Base-by-base conservation (phyloP, 805 yeast genomes). In the Myxozyma neotropica region DNA sequence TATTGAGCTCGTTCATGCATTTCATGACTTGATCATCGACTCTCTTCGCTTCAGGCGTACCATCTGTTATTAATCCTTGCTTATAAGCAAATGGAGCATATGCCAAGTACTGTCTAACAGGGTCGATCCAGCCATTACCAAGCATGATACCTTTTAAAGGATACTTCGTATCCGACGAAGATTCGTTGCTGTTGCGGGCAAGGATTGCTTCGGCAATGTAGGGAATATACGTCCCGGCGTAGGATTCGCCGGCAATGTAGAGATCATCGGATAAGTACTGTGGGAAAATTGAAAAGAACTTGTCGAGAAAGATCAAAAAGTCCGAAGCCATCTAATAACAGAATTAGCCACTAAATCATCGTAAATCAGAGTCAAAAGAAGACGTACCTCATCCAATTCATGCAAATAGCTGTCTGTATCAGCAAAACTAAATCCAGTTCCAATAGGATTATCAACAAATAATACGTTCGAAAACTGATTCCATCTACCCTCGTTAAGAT, bases 181-280 rank as follows among this genome's bases (percentile, higher is more conserved):
- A 61, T 19, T 75, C 64, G 49, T 70, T 45, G 39, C 69, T 58
- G 68, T 85, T 82, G 39, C 81, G 74, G 1, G 78, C 74, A 49
- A 83, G 67, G 4, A 93, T 77, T 1, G 82, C 83, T 39, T 81
- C 76, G 0, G 93, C 95, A 60, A 92, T 82, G 72, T 87, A 89
- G 0, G 99, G 98, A 55, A 94, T 88, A 71, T 90, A 94, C 72
- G 94, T 97, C 21, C 99, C 99, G 0, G 98, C 98, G 74, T 87
- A 94, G 65, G 96, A 88, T 76, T 94, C 99, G 31, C 99, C 99
- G 0, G 96, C 96, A 35, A 94, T 73, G 64, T 84, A 83, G 1
- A 94, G 75, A 29, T 89, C 87, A 61, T 86, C 84, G 4, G 68
- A 67, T 1, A 71, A 63, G 66, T 88, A 89, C 49, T 87, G 84